phyloP scores from a whole-genome alignment of 345 rosid species.

The Acer yangbiense region DNA sequence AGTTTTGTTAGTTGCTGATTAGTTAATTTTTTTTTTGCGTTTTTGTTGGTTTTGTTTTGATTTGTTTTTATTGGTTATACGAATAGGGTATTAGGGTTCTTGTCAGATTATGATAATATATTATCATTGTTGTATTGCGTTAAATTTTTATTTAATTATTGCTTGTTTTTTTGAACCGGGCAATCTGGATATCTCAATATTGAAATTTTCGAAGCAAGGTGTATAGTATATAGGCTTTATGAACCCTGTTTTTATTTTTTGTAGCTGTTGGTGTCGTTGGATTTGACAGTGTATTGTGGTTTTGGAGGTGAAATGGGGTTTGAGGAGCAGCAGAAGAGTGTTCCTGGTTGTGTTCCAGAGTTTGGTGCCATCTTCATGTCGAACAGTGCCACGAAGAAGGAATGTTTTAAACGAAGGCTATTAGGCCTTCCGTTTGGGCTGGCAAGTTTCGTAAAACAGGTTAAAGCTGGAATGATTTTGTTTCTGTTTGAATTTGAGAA shows the following conservation, averaged over 20 bases:
- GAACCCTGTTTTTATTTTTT: neutral
- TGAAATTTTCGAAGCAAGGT: neutral
- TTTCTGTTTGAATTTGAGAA: conserved; percentile 69
- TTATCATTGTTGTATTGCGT: neutral
- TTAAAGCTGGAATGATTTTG: conserved; percentile 72
- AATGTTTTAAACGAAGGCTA: conserved; percentile 46
- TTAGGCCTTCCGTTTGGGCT: conserved; percentile 61
- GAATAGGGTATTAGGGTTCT: neutral
- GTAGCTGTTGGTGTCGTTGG: conserved; percentile 20
- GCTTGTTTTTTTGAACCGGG: neutral
- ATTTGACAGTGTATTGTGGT: conserved; percentile 33
- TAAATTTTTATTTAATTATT: neutral
- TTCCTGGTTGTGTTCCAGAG: conserved; percentile 44
- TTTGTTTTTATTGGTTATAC: neutral
- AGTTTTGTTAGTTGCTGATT: neutral
- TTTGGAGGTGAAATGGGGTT: conserved; percentile 26
- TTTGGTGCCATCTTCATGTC: conserved; percentile 83
- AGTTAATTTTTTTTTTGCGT: neutral
- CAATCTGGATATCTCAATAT: neutral
- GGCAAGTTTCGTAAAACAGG: conserved; percentile 49
- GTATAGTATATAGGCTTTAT: too few species aligned
- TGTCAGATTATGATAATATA: neutral
- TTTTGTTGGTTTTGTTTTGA: neutral
- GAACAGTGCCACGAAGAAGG: conserved; percentile 40
- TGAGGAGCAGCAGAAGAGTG: conserved; percentile 19